Evolutionary conservation across 768 basidiomycete species (phyloP), one percentile per base, ranked within the genome.

Genomic region (Suillus tomentosus): DNA sequence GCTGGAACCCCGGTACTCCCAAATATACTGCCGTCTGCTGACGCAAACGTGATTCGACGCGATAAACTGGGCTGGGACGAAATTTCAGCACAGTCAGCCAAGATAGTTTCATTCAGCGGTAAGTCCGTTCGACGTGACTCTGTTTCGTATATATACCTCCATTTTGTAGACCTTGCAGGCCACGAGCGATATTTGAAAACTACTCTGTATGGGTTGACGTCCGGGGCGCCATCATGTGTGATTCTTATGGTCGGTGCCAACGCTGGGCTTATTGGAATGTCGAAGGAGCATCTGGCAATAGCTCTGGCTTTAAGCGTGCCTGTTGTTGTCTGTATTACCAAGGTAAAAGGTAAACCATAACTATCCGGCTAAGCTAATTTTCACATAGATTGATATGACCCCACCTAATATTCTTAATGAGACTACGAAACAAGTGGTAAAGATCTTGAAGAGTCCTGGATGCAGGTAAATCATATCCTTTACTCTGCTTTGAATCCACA

Each of bases 51-150:
- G 5, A 80, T 88, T 47, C 85, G 92, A 59, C 84, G 89, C 24
- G 95, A 99, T 79, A 95, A 92, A 77, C 80, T 97, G 66, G 88
- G 89, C 8, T 99, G 97, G 97, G 95, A 98, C 68, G 92, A 97
- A 72, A 98, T 99, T 24, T 93, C 94, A 42, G 77, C 87, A 24
- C 86, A 90, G 69, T 89, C 93, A 0, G 89, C 94, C 22, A 99
- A 99, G 78, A 94, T 99, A 15, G 87, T 98, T 55, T 92, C 92
- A 27, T 99, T 99, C 74, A 96, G 92, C 67, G 92, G 92, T 89
- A 66, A 54, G 76, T 70, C 34, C 7, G 43, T 64, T 24, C 59
- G 31, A 22, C 45, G 34, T 40, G 24, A 5, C 48, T 60, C 56
- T 43, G 31, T 31, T 22, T 37, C 48, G n/a, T 9, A 51, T 24